Conservation (phyloP, 176 grass and related monocot species). For the Chloris gayana region DNA sequence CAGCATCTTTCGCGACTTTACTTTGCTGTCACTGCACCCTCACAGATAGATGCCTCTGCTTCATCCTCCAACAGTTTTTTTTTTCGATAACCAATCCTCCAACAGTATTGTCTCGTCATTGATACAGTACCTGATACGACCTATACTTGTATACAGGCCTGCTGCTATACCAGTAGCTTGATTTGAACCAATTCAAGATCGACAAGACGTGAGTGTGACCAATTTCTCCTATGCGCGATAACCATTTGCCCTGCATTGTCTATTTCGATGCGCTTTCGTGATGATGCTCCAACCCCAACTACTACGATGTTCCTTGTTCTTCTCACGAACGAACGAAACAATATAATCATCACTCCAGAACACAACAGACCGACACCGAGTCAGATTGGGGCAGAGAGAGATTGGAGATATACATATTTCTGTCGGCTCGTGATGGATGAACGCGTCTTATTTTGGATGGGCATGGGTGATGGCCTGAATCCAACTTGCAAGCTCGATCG, state of each 20-base stretch:
- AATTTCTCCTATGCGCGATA: too few species aligned
- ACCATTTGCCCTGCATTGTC: not conserved
- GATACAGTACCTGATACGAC: not conserved
- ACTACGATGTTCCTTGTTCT: not conserved
- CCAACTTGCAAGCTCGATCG: not conserved
- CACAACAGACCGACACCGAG: too few species aligned
- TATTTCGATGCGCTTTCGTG: not conserved
- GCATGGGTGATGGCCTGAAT: too few species aligned
- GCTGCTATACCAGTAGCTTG: too few species aligned
- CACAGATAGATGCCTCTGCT: not conserved
- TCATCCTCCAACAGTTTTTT: not conserved
- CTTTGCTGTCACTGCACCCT: not conserved
- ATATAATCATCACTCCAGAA: too few species aligned
- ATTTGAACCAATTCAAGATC: not conserved
- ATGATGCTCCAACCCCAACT: not conserved
- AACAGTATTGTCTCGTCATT: not conserved
- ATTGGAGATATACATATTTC: not conserved
- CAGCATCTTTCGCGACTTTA: slow-evolving; percentile 11
- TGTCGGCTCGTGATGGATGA: not conserved
- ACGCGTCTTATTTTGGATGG: not conserved
- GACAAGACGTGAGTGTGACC: too few species aligned
- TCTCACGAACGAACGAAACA: not conserved
- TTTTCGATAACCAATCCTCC: too few species aligned
- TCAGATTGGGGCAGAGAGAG: not conserved
- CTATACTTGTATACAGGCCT: too few species aligned